Evolutionary conservation across 169 alveolate genomes (phyloP).

Genomic region (Cytauxzoon felis): DNA sequence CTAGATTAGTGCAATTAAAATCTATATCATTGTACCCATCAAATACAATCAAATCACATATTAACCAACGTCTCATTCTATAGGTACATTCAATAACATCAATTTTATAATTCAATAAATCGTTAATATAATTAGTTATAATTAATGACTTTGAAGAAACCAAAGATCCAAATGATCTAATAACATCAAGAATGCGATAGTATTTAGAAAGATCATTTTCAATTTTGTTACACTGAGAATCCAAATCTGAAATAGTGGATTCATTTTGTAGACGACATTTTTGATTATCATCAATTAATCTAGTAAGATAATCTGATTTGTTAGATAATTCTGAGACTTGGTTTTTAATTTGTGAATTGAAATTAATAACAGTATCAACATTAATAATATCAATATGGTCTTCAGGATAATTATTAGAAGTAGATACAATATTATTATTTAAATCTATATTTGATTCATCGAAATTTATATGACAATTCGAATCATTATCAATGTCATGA

Average conservation of each 20-base stretch:
- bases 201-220: background rate
- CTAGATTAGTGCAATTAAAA: conserved; percentile 54
- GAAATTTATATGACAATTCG: too few species aligned
- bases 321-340: background rate
- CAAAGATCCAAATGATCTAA: conserved; percentile 31
- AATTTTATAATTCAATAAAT: background rate
- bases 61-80: conserved; percentile 38
- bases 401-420: too few species aligned
- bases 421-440: too few species aligned
- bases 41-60: conserved; percentile 42
- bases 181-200: conserved; percentile 1
- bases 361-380: too few species aligned
- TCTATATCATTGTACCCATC: conserved; percentile 19
- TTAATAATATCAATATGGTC: too few species aligned
- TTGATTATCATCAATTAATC: background rate
- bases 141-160: conserved; percentile 1
- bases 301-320: background rate
- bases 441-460: too few species aligned
- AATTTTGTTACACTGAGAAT: too few species aligned
- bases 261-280: background rate
- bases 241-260: background rate
- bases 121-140: background rate
- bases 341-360: background rate
- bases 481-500: too few species aligned
- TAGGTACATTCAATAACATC: conserved; percentile 16